Evolutionary conservation across 1,139 yeast genomes (phyloP), one percentile per base, ranked within the genome.

Genomic region (Protomyces gravidus): DNA sequence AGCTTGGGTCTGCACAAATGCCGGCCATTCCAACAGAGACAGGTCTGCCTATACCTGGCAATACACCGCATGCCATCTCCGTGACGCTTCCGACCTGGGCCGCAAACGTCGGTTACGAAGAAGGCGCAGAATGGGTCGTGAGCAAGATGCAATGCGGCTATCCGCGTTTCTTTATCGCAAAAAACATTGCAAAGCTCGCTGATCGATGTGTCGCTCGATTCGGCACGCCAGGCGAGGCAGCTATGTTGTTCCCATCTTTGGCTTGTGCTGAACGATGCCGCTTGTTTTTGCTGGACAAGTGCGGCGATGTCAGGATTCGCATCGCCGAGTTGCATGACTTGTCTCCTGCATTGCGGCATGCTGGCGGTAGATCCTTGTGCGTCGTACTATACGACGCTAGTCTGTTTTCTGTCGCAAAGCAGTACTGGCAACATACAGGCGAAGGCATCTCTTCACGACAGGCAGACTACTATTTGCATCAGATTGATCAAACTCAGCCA

Each of bases 381-480:
- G 86, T 83, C 30, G 88, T 89, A 1, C 86, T 92, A 66, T 84
- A 85, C 67, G 88, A 88, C 0, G 75, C 77, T 1, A 69, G 73
- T 1, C 81, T 80, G 55, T 82, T 76, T 65, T 72, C 80, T 1
- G 70, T 86, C 4, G 92, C 94, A 33, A 89, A 89, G 70, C 83
- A 82, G 67, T 92, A 87, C 73, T 92, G 98, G 98, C 97, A 90
- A 70, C 97, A 90, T 68, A 78, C 95, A 0, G 98, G 98, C 32
- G 97, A 92, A 71, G 96, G 96, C 11, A 81, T 92, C 47, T 87
- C 96, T 19, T 87, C 96, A 9, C 76, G 97, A 67, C 75, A 85
- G 72, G 97, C 90, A 1, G 97, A 90, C 70, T 92, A 88, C 68
- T 82, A 87, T 47, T 72, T 86, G 62, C 81, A 80, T 62, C 58